Evolutionary conservation across 306 rosid species (phyloP).

Genomic region (Trichosanthes cucumerina): DNA sequence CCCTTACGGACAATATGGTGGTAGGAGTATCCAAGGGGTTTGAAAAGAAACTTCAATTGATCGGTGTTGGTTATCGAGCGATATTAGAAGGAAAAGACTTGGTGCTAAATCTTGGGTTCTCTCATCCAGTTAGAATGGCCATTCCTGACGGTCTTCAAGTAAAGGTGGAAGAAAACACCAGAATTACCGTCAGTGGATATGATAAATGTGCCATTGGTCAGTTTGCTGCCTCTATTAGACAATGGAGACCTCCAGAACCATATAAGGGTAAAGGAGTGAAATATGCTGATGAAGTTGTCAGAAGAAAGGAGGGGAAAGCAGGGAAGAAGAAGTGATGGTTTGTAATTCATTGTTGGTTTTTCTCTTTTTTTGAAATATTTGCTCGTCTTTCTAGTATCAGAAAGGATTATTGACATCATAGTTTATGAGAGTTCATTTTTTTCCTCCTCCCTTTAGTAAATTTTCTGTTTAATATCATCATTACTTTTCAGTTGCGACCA

Average conservation of each 20-base stretch:
- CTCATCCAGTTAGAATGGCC: constrained; percentile 89
- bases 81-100: constrained; percentile 60
- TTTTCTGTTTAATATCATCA: background rate
- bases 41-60: constrained; percentile 77
- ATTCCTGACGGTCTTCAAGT: constrained; percentile 64
- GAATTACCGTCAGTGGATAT: constrained; percentile 71
- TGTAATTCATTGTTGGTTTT: background rate
- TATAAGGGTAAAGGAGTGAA: constrained; percentile 96
- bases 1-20: constrained; percentile 83
- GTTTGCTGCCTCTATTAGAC: constrained; percentile 81
- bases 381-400: background rate
- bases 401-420: constrained; percentile 3
- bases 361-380: background rate
- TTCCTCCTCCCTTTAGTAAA: background rate
- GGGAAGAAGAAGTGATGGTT: constrained; percentile 70
- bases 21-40: constrained; percentile 97
- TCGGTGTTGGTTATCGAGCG: constrained; percentile 98
- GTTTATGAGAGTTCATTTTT: background rate
- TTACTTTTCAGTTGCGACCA: background rate
- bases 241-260: constrained; percentile 99
- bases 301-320: constrained; percentile 96
- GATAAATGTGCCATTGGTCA: constrained; percentile 81
- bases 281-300: constrained; percentile 79
- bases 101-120: constrained; percentile 87
- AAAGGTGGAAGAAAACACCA: constrained; percentile 89